phyloP scores from a whole-genome alignment of 305 asterid species.

The Ajuga reptans region DNA sequence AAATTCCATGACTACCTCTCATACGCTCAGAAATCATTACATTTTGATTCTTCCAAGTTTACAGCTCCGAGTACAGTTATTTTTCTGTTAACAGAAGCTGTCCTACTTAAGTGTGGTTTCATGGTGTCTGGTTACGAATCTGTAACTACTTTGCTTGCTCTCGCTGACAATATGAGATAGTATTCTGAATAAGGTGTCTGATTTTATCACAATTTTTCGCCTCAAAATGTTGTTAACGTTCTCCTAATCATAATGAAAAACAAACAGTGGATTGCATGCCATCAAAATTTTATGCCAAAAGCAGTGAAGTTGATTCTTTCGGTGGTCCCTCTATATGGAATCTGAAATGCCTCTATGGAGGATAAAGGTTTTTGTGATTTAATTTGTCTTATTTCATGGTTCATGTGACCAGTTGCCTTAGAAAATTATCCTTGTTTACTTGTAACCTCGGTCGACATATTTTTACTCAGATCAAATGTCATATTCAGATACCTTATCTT shows the following conservation, averaged over 20 bases:
- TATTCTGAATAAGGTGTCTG: neutral
- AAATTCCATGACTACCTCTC: neutral
- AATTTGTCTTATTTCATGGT: slow-evolving; percentile 13
- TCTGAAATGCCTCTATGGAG: slow-evolving; percentile 19
- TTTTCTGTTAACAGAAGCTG: neutral
- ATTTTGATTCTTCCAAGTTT: slow-evolving; percentile 3
- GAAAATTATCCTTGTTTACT: slow-evolving; percentile 2
- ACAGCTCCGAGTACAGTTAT: slow-evolving; percentile 5
- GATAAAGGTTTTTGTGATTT: neutral
- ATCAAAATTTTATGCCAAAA: slow-evolving; percentile 10
- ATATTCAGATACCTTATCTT: slow-evolving; percentile 23
- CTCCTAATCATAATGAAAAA: neutral
- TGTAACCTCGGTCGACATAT: slow-evolving; percentile 13
- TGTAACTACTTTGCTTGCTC: slow-evolving; percentile 1
- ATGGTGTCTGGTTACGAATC: neutral
- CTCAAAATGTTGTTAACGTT: neutral
- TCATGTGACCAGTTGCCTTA: slow-evolving; percentile 15
- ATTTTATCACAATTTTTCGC: neutral
- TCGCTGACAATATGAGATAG: slow-evolving; percentile 4
- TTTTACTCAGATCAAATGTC: slow-evolving; percentile 15
- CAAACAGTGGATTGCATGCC: neutral
- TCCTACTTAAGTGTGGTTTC: slow-evolving; percentile 13
- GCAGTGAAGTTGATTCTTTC: slow-evolving; percentile 18
- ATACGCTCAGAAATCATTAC: neutral
- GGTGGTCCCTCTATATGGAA: slow-evolving; percentile 23